Evolutionary conservation across 495 filamentous ascomycete genomes (phyloP).

Genomic region (Penicillium macrosclerotiorum): DNA sequence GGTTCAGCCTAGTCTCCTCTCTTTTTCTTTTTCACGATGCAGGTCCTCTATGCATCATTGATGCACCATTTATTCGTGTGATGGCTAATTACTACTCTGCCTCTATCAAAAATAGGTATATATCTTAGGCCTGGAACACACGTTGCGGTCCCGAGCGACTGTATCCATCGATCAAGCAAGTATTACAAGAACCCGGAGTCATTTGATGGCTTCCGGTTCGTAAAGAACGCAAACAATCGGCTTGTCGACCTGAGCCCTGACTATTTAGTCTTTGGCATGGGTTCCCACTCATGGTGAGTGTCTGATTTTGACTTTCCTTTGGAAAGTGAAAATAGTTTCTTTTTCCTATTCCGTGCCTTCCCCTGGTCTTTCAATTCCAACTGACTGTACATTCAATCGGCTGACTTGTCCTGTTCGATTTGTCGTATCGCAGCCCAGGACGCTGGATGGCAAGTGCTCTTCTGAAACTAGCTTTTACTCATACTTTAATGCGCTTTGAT

Average conservation of each 20-base stretch:
- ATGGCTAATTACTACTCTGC: background rate
- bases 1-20: background rate
- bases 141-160: slow-evolving; percentile 23
- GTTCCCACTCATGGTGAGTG: slow-evolving; percentile 26
- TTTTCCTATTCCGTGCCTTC: background rate
- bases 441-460: slow-evolving; percentile 54
- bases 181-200: slow-evolving; percentile 17
- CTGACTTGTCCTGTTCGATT: slow-evolving; percentile 15
- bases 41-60: too few species aligned
- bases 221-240: slow-evolving; percentile 15
- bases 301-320: background rate
- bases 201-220: slow-evolving; percentile 33
- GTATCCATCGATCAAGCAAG: slow-evolving; percentile 19
- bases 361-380: slow-evolving; percentile 14
- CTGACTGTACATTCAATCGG: slow-evolving; percentile 3
- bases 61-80: too few species aligned
- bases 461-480: slow-evolving; percentile 53
- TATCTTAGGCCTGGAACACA: slow-evolving; percentile 24
- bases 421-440: slow-evolving; percentile 40
- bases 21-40: background rate
- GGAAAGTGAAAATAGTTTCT: background rate
- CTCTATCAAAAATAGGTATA: slow-evolving; percentile 10
- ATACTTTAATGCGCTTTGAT: slow-evolving; percentile 49
- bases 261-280: slow-evolving; percentile 31
- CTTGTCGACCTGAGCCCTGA: slow-evolving; percentile 24